Base-by-base conservation (phyloP, 345 rosid genomes). In the Litchi chinensis region DNA sequence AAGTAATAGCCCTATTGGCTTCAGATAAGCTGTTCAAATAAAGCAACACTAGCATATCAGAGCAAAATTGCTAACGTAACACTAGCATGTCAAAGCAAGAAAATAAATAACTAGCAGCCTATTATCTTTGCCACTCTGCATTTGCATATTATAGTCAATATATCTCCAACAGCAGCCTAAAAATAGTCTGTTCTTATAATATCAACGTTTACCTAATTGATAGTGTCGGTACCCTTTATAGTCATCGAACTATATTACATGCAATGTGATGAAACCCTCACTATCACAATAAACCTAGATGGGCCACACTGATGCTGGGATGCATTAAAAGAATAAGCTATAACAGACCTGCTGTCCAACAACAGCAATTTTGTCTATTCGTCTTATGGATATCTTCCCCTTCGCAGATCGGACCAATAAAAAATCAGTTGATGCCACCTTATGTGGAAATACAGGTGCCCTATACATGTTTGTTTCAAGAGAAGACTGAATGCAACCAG, bases 341-440 rank as follows among this genome's bases (percentile, higher is more conserved):
- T 46, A 77, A 82, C 90, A 86, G 79, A 96, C 98, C 98, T 96
- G 97, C 81, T 96, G 98, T 59, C 98, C 98, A 19, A 96, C 97
- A 79, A 86, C 95, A 82, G 89, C 90, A 76, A 94, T 87, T 89
- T 87, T 92, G 86, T 96, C 97, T 44, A 96, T 93, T 75, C 99
- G 97, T 80, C 98, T 88, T 69, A 94, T 78, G 40, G 97, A 92
- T 79, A 96, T 95, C 87, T 96, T 96, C 83, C 99, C 99, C 73
- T 96, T 96, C 39, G 98, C 88, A 57, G 99, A 93, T 69, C 98
- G 92, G 80, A 96, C 88, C 90, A 96, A 86, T 82, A 96, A 84
- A 84, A 88, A 96, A 82, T 96, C 97, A 43, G 98, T 92, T 82
- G 93, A 82, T 60, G 91, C 86, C 83, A 96, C 92, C 85, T 85